phyloP scores from a whole-genome alignment of 805 yeast species.

The Jamesozyma piceae region DNA sequence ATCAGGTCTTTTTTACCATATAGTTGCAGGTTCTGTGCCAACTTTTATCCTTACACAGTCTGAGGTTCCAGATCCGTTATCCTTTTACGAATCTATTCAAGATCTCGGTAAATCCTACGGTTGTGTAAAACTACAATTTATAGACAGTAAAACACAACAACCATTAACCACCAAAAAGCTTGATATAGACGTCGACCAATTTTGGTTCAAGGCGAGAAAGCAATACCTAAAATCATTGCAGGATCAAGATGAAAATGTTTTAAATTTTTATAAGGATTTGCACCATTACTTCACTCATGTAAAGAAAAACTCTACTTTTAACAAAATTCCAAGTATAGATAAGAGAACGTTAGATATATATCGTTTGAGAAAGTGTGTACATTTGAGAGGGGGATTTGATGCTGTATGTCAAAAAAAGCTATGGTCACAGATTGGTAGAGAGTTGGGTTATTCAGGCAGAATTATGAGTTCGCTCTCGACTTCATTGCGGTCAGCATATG shows the following conservation, averaged over 20 bases:
- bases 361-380: conserved; percentile 48
- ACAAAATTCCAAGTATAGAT: conserved; percentile 57
- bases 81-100: conserved; percentile 16
- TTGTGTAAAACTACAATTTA: conserved; percentile 14
- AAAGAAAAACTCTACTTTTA: conserved; percentile 12
- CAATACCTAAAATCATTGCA: conserved; percentile 26
- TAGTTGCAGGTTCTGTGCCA: conserved; percentile 18
- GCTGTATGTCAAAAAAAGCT: conserved; percentile 54
- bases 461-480: conserved; percentile 65
- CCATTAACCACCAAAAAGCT: conserved; percentile 3
- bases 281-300: conserved; percentile 32
- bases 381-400: conserved; percentile 56
- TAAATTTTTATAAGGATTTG: conserved; percentile 41
- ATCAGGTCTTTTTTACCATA: conserved; percentile 13
- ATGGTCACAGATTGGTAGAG: conserved; percentile 82
- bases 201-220: conserved; percentile 20
- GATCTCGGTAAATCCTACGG: conserved; percentile 22
- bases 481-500: conserved; percentile 52
- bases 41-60: conserved; percentile 10
- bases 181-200: conserved; percentile 14
- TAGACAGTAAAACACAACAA: not conserved
- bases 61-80: conserved; percentile 14
- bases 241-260: conserved; percentile 34
- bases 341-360: conserved; percentile 57
- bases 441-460: conserved; percentile 64